These are phyloP conservation scores for Pyrus betulifolia DNA, from an alignment of 306 rosid genomes.

Conservation along the genomic window DNA sequence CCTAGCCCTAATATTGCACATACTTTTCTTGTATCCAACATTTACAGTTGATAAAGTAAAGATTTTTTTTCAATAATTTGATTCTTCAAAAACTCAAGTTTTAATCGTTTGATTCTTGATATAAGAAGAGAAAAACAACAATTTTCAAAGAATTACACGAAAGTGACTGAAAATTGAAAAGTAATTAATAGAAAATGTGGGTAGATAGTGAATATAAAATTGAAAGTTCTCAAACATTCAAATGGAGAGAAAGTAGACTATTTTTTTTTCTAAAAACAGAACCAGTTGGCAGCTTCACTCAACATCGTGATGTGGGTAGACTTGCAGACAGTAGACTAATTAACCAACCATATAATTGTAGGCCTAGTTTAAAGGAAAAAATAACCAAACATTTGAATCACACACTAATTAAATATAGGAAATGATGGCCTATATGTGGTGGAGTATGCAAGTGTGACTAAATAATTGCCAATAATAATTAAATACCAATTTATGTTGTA, in stretches of 20 bases:
- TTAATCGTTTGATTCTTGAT: too few species aligned
- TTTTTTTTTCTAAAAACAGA: too few species aligned
- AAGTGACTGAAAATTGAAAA: too few species aligned
- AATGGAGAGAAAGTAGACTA: too few species aligned
- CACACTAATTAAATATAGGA: background rate
- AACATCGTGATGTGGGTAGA: too few species aligned
- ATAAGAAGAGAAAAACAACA: too few species aligned
- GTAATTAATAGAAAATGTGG: fast-evolving
- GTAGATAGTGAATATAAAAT: background rate
- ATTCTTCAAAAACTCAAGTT: too few species aligned
- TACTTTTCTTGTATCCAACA: too few species aligned
- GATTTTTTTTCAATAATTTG: too few species aligned
- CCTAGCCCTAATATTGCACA: background rate
- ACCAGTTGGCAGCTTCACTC: too few species aligned
- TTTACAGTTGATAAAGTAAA: background rate
- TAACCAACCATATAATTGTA: background rate
- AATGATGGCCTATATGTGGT: background rate
- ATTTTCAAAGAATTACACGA: background rate
- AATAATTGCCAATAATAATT: background rate
- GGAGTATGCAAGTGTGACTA: background rate
- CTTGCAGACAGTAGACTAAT: too few species aligned
- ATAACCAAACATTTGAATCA: background rate
- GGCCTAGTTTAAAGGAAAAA: background rate
- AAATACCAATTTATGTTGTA: background rate
- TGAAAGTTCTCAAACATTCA: too few species aligned